Conservation (phyloP, 192 early-diverging fungal species). For the Chytriomyces confervae region DNA sequence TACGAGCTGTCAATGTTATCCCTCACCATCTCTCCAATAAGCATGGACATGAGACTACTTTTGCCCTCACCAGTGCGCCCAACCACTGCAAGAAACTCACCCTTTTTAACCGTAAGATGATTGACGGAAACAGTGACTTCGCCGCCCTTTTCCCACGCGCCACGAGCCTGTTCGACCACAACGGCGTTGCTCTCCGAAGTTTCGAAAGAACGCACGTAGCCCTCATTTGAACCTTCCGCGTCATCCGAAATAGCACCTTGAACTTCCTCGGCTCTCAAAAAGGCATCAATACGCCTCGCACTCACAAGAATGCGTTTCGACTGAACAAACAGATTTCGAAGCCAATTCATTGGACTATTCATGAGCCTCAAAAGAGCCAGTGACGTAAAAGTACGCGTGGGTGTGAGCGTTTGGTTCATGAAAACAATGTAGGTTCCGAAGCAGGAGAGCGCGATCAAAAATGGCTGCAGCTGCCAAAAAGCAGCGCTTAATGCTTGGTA, state of each 20-base stretch:
- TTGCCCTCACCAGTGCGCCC: constrained; percentile 76
- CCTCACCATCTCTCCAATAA: constrained; percentile 77
- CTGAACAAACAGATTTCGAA: constrained; percentile 25
- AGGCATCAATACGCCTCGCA: constrained; percentile 31
- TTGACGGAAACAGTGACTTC: constrained; percentile 43
- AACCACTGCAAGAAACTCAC: constrained; percentile 78
- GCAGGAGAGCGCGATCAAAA: constrained; percentile 28
- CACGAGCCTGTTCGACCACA: neutral
- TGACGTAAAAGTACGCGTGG: constrained; percentile 16
- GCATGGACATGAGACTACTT: constrained; percentile 72
- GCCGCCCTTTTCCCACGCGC: constrained; percentile 1
- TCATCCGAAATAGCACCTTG: neutral
- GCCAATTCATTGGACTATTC: constrained; percentile 34
- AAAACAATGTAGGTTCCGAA: constrained; percentile 31
- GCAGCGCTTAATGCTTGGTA: constrained; percentile 16
- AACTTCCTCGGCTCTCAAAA: constrained; percentile 33
- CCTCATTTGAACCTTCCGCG: neutral
- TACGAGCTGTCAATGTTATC: too few species aligned
- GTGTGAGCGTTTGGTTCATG: constrained; percentile 17
- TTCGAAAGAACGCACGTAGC: constrained; percentile 11
- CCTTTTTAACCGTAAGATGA: constrained; percentile 71
- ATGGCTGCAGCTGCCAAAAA: constrained; percentile 27
- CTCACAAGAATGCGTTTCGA: constrained; percentile 19
- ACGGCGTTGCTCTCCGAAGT: neutral
- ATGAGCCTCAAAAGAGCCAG: constrained; percentile 26